Evolutionary conservation across 805 yeast genomes (phyloP).

Genomic region (Lachancea sp.): DNA sequence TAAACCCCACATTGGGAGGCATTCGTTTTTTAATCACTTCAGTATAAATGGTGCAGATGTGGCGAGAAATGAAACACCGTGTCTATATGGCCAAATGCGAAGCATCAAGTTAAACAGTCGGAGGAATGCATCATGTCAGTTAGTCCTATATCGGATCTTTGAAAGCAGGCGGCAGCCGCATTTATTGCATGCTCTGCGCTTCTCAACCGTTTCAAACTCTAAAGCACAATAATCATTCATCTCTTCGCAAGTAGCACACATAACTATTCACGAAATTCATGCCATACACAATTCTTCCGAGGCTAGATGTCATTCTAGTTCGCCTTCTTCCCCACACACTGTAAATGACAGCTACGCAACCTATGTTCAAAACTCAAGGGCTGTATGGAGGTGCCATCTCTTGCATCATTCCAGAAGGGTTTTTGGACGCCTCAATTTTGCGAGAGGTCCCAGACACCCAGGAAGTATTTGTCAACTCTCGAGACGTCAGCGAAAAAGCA

Average conservation of each 20-base stretch:
- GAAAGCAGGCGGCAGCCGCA: background rate
- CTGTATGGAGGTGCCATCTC: constrained; percentile 82
- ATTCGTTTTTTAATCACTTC: background rate
- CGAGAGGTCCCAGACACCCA: constrained; percentile 91
- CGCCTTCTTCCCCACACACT: no score
- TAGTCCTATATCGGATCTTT: background rate
- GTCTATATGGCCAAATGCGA: background rate
- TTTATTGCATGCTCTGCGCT: background rate
- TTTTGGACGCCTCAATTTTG: constrained; percentile 69
- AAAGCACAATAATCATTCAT: no score
- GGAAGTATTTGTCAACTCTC: constrained; percentile 67
- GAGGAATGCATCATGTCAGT: background rate
- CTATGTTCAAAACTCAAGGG: constrained; percentile 11
- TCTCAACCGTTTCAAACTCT: no score
- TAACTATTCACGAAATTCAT: no score
- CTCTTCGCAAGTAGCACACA: no score
- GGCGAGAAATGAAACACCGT: background rate
- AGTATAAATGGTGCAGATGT: background rate
- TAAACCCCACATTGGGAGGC: background rate
- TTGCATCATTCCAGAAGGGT: constrained; percentile 49
- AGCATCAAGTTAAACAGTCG: background rate
- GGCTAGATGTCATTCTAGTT: no score
- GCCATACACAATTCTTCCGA: no score
- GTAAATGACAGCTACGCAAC: background rate
- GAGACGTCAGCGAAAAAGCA: constrained; percentile 29